Evolutionary conservation across 352 stramenopile species (phyloP).

Genomic region (Phytophthora uliginosa): DNA sequence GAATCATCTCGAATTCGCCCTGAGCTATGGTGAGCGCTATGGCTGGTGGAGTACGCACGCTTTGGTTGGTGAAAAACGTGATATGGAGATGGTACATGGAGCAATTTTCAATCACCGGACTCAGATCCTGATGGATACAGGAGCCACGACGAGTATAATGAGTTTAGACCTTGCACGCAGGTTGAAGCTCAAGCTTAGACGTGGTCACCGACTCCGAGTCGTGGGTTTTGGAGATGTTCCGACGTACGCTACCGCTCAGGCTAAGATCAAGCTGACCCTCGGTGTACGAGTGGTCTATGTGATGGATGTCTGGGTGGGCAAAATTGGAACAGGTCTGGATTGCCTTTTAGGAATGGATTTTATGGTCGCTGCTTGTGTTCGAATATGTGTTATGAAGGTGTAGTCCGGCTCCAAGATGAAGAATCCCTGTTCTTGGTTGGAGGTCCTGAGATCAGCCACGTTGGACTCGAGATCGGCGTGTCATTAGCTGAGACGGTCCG

Average conservation of each 20-base stretch:
- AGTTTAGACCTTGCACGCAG: neutral
- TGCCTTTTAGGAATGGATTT: too few species aligned
- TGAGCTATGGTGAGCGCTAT: neutral
- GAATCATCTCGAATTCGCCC: neutral
- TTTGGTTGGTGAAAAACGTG: neutral
- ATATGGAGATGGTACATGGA: neutral
- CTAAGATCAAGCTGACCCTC: neutral
- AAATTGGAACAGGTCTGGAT: too few species aligned
- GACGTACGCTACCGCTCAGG: neutral
- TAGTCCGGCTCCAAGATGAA: too few species aligned
- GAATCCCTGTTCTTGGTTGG: too few species aligned
- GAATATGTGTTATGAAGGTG: too few species aligned
- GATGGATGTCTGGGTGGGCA: too few species aligned
- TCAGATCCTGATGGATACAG: neutral
- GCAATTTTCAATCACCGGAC: neutral
- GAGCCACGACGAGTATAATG: neutral
- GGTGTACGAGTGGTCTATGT: neutral
- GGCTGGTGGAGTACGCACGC: neutral
- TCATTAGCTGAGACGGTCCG: too few species aligned
- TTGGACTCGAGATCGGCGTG: too few species aligned
- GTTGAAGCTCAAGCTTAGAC: neutral
- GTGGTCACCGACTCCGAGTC: neutral
- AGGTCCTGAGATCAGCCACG: too few species aligned
- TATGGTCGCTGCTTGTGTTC: too few species aligned
- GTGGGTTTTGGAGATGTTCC: neutral